Evolutionary conservation across 2,329 filamentous ascomycete species (phyloP), one percentile per base, ranked within the genome.

Genomic region (Penicillium sp.): DNA sequence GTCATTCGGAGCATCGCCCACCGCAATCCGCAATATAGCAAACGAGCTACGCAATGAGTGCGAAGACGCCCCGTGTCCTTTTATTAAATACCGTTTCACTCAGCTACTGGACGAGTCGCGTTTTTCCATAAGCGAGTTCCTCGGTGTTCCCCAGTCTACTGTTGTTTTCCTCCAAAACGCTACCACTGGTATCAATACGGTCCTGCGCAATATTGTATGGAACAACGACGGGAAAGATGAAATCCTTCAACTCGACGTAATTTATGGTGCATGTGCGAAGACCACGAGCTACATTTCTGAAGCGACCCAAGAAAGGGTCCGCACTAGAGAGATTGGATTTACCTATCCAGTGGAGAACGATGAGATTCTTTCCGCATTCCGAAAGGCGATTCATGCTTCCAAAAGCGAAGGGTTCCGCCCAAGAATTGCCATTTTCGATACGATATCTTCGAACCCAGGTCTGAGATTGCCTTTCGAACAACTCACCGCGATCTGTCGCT

Each of bases 121-220:
- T 8, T 74, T 71, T 35, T 85, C 85, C 3, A 74, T 90, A 3
- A 85, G 87, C 2, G 66, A 74, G 20, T 67, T 89, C n/a, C 73
- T 95, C 50, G 81, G 86, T 54, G 85, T 81, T 0, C 84, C 86
- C 0, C 65, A 76, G 1, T 78, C 84, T 10, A 83, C 83, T 1
- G 73, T 89, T 16, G 89, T 92, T 5, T 86, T 92, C 55, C 83
- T 92, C 0, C 73, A 79, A 44, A 95, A 95, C 67, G 89, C 89
- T 3, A 92, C 88, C 0, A 84, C 81, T 0, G 68, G 64, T 39
- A 51, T 66, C 46, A 92, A 94, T 73, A 88, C 83, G 0, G 81
- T 95, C 2, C 79, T 94, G n/a, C 81, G 86, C 40, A 89, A 86
- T 65, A 68, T 95, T 1, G 62, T 66, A 1, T 95, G 84, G 79